Base-by-base conservation (phyloP, 768 basidiomycete genomes). In the Lyophyllum decastes region DNA sequence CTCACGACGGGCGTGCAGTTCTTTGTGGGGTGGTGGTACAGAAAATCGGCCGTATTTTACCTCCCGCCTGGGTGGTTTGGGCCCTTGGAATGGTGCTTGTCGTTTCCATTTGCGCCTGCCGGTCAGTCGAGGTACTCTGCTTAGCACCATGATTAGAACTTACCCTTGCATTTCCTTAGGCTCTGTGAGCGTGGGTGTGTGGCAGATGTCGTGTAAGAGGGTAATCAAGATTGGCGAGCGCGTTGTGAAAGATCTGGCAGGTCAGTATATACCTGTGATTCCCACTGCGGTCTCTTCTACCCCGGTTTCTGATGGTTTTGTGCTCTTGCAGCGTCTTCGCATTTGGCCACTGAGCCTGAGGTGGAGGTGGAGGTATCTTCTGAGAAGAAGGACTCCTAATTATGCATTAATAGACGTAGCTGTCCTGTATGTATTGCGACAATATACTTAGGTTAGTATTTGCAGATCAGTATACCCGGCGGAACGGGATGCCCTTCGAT, bases 141-240 rank as follows among this genome's bases (percentile, higher is more conserved):
- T n/a, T n/a, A n/a, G 21, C 21, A 21, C 58, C 54, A 16, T 26
- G 9, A 49, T 62, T 26, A 25, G 22, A 22, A 54, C 50, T 21
- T 59, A 45, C 44, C 22, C 54, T 10, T 35, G 54, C 22, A 11
- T 54, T 22, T 59, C 17, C 5, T n/a, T 61, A 95, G 95, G 96
- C 11, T 91, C 94, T 11, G 89, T 99, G 58, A 94, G 93, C 64
- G 93, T 94, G 41, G 92, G 90, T 0, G 84, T 94, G 40, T 99
- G 96, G 96, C 91, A 94, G 67, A 92, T 97, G 87, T 91, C 94
- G 8, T 95, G 94, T 73, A 87, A 84, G 61, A 81, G 94, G 50
- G 89, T 94, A n/a, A 81, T 98, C 57, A 80, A 82, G 58, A 79
- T 88, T n/a, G 80, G 86, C 45, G 92, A 94, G 70, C 80, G 84